Evolutionary conservation across 345 rosid species (phyloP), one percentile per base, ranked within the genome.

Genomic region (Camelina laxa): DNA sequence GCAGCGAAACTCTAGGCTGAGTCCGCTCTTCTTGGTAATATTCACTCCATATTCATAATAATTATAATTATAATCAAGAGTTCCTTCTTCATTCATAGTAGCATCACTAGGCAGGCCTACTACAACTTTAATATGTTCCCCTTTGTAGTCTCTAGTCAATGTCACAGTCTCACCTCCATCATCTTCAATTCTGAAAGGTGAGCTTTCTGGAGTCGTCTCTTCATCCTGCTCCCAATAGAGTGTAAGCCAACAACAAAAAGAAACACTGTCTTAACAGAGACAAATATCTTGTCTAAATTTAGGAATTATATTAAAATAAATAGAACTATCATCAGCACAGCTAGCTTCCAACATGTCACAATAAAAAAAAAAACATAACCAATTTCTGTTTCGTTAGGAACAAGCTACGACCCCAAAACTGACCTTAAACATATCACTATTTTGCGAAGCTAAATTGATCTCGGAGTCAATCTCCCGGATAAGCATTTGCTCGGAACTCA

Each of bases 151-250:
- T 74, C 93, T 87, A 19, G 79, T 82, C 82, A 93, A 71, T 3
- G 80, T 84, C 11, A 88, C 44, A 7, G 82, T 89, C 79, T 86
- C 85, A 22, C 70, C 77, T 21, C 97, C 97, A 6, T 70, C 73
- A 54, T 93, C 97, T 73, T 87, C 92, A 30, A 93, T 81, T 78
- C 81, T 72, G 69, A 91, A 89, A 42, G 96, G 96, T 65, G 86
- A 88, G 35, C 82, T 84, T 48, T 70, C 69, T 2, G 96, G 91
- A 21, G 65, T 27, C 42, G 60, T 24, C 27, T 24, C 27, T 24
- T 24, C 91, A 31, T 78, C 80, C 98, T 91, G 60, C 35, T 36
- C 41, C 41, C 11, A 36, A 9, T 35, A 24, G 27, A 24, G 27
- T 33, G 12, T 13, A 12, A 15, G 38, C 0, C 27, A 24, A 7